Base-by-base conservation (phyloP, 495 filamentous ascomycete genomes). In the Neurospora sublineolata region DNA sequence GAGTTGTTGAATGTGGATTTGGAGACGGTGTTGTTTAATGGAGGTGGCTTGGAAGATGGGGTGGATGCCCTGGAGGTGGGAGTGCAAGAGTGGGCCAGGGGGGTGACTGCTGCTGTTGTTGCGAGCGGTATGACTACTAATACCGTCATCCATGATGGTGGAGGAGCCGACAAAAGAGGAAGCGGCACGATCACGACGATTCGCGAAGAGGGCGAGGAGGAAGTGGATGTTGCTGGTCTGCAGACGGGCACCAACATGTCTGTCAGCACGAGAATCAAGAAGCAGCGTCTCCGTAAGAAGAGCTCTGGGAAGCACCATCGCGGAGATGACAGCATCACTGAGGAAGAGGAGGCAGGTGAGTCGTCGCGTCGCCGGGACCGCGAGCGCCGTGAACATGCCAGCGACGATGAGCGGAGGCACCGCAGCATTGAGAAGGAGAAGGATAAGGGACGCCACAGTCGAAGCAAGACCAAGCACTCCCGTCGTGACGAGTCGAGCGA, bases 31-130 rank as follows among this genome's bases (percentile, higher is more conserved):
- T 75, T 79, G 74, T 70, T 74, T 6, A 79, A 79, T 69, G 76
- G 77, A 20, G 81, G 78, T 11, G 71, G 76, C 38, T 80, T 78
- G n/a, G 80, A 82, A 23, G 78, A 64, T 38, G 75, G 74, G n/a
- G 73, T 76, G 27, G 79, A 81, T 18, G 79, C 67, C 1, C 71
- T 79, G 11, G 77, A 78, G 58, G 73, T 70, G 23, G 77, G 77
- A 10, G 79, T 80, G 6, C 70, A 85, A 85, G 72, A 86, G 82
- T 76, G 87, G 87, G 70, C 85, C 67, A 73, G 84, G 83, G 70
- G 78, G 73, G 70, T 90, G 81, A 86, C 86, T 82, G 80, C 80
- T 77, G 73, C 80, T 77, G 71, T 81, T 3, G 71, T 71, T 11
- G 82, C n/a, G 80, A 84, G 27, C 14, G 52, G 52, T 30, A 8